A percentile compares a stretch with the other conserved stretches of the same genome.
phyloP scores from a whole-genome alignment of 208 protist species.

The Trypanosoma brucei region DNA sequence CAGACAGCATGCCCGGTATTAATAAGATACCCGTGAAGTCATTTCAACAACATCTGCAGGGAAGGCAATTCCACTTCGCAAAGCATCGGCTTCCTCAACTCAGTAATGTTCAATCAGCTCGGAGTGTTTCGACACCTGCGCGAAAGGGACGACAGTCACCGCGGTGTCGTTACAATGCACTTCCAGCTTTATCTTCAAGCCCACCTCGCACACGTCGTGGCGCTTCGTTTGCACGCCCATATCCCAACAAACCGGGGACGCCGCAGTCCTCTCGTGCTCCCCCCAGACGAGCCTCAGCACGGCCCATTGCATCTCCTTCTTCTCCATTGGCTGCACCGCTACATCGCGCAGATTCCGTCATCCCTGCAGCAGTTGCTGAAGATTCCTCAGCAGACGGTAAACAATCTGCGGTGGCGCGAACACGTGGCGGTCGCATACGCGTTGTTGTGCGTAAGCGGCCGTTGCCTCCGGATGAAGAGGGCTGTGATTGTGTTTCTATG shows the following conservation, averaged over 20 bases:
- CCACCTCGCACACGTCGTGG: too few relatives aligned
- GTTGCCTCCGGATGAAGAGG: slow-evolving; percentile 34
- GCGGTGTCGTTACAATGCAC: background rate
- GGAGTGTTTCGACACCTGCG: background rate
- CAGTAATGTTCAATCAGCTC: background rate
- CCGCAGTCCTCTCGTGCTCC: background rate
- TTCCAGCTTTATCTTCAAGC: background rate
- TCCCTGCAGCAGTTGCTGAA: background rate
- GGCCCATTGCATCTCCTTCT: background rate
- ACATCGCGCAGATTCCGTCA: background rate
- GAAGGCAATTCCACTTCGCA: background rate
- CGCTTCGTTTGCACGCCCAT: background rate
- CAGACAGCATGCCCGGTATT: too few relatives aligned
- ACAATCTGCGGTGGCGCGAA: slow-evolving; percentile 3
- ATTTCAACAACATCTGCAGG: background rate
- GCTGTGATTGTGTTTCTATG: slow-evolving; percentile 49
- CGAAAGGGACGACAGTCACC: background rate
- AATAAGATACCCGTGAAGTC: background rate
- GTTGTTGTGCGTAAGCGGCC: slow-evolving; percentile 89
- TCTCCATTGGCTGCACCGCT: too few relatives aligned
- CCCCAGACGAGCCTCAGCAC: background rate
- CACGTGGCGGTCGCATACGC: slow-evolving; percentile 63
- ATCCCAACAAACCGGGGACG: background rate
- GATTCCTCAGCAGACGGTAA: background rate
- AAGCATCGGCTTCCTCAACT: background rate